phyloP scores from a whole-genome alignment of 192 early-diverging fungal genomes.

The Entomortierella parvispora region DNA sequence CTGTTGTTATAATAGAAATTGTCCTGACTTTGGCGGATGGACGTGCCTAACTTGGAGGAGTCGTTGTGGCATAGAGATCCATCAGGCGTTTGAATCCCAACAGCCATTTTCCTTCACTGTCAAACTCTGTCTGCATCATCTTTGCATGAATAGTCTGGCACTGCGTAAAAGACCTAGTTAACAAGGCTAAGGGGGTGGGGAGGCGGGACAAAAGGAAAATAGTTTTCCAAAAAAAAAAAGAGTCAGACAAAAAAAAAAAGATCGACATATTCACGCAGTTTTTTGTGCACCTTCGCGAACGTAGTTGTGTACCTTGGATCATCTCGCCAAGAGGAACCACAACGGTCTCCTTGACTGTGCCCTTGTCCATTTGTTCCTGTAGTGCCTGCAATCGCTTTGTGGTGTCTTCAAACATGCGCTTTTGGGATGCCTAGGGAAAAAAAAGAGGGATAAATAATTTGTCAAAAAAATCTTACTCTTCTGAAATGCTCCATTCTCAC shows the following conservation, averaged over 20 bases:
- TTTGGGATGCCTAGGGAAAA: conserved; percentile 40
- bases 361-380: conserved; percentile 48
- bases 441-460: background rate
- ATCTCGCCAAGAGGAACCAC: conserved; percentile 37
- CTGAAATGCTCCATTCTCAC: too few relatives aligned
- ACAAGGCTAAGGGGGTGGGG: conserved; percentile 43
- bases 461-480: background rate
- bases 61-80: conserved; percentile 48
- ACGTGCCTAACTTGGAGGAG: background rate
- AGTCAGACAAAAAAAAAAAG: background rate
- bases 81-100: conserved; percentile 61
- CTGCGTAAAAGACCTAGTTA: conserved; percentile 41
- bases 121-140: conserved; percentile 59
- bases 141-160: conserved; percentile 53
- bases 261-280: background rate
- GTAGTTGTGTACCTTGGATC: conserved; percentile 39
- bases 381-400: conserved; percentile 42
- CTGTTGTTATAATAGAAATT: too few relatives aligned
- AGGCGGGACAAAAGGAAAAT: too few relatives aligned
- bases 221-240: conserved; percentile 1
- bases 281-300: background rate
- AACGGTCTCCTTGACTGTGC: conserved; percentile 40
- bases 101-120: conserved; percentile 61
- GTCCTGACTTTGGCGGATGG: too few relatives aligned
- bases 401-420: conserved; percentile 54